A percentile compares a stretch with the other conserved stretches of the same genome.
phyloP scores from a whole-genome alignment of 2,329 filamentous ascomycete species.

The Xylariaceae sp. region DNA sequence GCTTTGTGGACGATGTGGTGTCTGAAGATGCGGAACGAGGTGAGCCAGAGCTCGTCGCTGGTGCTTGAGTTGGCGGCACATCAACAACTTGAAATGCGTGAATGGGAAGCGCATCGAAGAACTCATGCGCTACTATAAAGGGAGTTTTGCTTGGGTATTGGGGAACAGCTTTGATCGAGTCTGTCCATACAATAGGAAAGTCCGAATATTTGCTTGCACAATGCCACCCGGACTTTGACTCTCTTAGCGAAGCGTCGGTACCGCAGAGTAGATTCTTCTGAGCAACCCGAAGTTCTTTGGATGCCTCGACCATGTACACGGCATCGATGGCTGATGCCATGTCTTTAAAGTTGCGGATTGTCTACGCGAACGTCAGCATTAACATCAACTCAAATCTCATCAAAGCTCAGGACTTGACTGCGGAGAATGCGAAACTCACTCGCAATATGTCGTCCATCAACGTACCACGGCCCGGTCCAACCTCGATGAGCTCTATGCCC shows the following conservation, averaged over 20 bases:
- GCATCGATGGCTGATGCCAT: slow-evolving; percentile 75
- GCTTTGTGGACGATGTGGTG: slow-evolving; percentile 39
- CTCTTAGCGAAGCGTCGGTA: slow-evolving; percentile 60
- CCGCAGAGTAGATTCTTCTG: slow-evolving; percentile 84
- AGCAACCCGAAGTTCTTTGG: slow-evolving; percentile 68
- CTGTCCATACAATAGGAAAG: slow-evolving; percentile 82
- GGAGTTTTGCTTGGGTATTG: slow-evolving; percentile 69
- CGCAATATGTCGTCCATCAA: slow-evolving; percentile 95
- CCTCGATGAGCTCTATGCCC: slow-evolving; percentile 86
- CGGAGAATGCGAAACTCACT: slow-evolving; percentile 48
- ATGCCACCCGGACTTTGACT: slow-evolving; percentile 70
- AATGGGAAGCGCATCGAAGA: slow-evolving; percentile 96
- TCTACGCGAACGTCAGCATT: slow-evolving; percentile 47
- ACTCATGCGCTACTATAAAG: slow-evolving; percentile 95
- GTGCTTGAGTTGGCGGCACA: slow-evolving; percentile 41
- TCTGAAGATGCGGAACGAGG: slow-evolving; percentile 44
- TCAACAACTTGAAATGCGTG: slow-evolving; percentile 83
- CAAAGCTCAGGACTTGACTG: not conserved
- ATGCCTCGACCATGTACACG: slow-evolving; percentile 96
- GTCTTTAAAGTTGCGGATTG: slow-evolving; percentile 76
- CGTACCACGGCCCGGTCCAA: slow-evolving; percentile 90
- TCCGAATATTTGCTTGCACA: slow-evolving; percentile 73
- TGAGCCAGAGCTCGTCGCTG: slow-evolving; percentile 45
- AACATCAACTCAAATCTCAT: not conserved
- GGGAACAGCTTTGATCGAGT: slow-evolving; percentile 82